Conservation (phyloP, 129 eudicot genomes). For the Mikania micrantha region DNA sequence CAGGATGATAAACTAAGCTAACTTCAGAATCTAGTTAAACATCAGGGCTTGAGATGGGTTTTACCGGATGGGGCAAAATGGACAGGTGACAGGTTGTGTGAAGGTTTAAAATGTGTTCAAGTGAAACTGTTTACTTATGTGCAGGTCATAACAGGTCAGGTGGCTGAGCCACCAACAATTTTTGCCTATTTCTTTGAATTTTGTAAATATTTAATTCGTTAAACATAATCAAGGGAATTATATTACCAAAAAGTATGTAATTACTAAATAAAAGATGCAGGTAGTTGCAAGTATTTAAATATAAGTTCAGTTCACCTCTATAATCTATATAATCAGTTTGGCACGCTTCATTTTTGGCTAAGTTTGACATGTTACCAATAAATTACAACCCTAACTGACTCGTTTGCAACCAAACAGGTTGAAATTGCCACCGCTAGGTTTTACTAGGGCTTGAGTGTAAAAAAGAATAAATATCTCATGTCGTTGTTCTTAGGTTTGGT, state of each 20-base stretch:
- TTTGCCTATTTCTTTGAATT: not conserved
- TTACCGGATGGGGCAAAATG: not conserved
- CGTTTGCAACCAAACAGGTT: not conserved
- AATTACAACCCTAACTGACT: not conserved
- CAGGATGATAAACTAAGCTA: conserved; percentile 4
- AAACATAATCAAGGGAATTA: not conserved
- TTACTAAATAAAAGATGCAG: not conserved
- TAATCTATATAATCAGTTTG: too few relatives aligned
- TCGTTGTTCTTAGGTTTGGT: conserved; percentile 38
- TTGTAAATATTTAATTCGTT: not conserved
- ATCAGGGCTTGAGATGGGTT: not conserved
- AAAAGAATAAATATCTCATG: conserved; percentile 10
- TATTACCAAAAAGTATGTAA: not conserved
- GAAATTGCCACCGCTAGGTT: not conserved
- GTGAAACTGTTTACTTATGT: not conserved
- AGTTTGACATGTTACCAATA: not conserved
- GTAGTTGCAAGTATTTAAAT: not conserved
- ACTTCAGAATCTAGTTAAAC: not conserved
- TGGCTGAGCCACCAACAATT: not conserved
- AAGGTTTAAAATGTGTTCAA: too few relatives aligned
- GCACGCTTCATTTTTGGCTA: not conserved
- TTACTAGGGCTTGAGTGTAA: not conserved
- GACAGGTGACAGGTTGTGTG: too few relatives aligned
- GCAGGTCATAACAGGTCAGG: not conserved
- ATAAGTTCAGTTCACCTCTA: not conserved